Percentiles rank a stretch among this genome's conserved stretches.
Conservation (phyloP, 805 yeast genomes). For the Saccharomycopsis guyanensis region DNA sequence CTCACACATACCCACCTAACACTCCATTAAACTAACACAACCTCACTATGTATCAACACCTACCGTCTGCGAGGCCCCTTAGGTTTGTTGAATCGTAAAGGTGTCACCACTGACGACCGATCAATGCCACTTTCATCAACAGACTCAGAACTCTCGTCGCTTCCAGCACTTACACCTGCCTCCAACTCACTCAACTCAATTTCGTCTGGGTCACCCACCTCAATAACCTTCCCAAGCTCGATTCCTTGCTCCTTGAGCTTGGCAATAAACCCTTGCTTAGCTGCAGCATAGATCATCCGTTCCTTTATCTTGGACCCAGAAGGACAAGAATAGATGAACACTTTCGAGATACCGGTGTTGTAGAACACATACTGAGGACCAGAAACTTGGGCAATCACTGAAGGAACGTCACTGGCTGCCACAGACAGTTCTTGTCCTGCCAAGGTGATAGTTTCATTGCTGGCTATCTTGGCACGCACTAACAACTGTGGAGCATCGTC, state of each 20-base stretch:
- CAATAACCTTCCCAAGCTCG: slow-evolving; percentile 42
- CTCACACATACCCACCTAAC: too few species aligned
- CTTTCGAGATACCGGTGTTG: slow-evolving; percentile 33
- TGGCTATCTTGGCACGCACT: slow-evolving; percentile 40
- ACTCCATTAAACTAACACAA: too few species aligned
- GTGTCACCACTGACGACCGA: slow-evolving; percentile 26
- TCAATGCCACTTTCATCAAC: slow-evolving; percentile 53
- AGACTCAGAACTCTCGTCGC: slow-evolving; percentile 35
- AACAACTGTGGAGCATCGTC: slow-evolving; percentile 22
- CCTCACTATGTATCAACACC: too few species aligned
- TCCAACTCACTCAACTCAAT: slow-evolving; percentile 47
- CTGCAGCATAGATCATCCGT: slow-evolving; percentile 88
- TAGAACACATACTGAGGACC: slow-evolving; percentile 56
- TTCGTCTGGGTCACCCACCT: slow-evolving; percentile 69
- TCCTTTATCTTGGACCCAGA: slow-evolving; percentile 83
- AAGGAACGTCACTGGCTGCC: slow-evolving; percentile 27
- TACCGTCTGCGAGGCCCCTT: slow-evolving; percentile 21
- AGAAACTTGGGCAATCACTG: slow-evolving; percentile 26
- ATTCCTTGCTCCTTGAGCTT: slow-evolving; percentile 35
- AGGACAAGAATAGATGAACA: slow-evolving; percentile 83
- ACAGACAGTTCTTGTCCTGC: slow-evolving; percentile 25
- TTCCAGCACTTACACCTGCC: slow-evolving; percentile 21
- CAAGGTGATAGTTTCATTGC: slow-evolving; percentile 41
- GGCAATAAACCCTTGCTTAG: slow-evolving; percentile 52
- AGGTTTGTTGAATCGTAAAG: slow-evolving; percentile 15